A percentile compares a stretch with the other conserved stretches of the same genome.
Conservation (phyloP, 495 filamentous ascomycete genomes). For the Penicillium canescens region DNA sequence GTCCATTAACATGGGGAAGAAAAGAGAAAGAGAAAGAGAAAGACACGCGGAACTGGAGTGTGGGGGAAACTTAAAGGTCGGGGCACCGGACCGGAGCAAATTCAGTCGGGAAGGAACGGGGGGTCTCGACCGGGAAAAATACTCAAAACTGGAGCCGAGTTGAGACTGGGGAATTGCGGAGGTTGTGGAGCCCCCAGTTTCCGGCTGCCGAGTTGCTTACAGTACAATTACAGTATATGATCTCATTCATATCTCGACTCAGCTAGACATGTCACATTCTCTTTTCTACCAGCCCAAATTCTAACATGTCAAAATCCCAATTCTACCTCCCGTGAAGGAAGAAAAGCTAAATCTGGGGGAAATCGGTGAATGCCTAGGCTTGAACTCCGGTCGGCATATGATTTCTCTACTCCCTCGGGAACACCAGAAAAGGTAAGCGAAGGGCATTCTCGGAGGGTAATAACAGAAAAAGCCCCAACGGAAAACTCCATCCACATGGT, state of each 20-base stretch:
- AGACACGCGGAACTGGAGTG: conserved; percentile 34
- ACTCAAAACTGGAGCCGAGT: conserved; percentile 17
- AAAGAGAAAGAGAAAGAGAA: conserved; percentile 3
- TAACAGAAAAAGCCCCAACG: background rate
- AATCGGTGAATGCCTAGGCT: conserved; percentile 7
- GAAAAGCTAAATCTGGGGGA: conserved; percentile 3
- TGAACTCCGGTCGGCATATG: conserved; percentile 27
- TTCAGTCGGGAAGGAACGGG: conserved; percentile 27
- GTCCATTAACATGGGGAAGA: background rate
- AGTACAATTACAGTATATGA: background rate
- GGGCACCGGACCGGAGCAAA: conserved; percentile 37
- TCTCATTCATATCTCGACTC: too few species aligned
- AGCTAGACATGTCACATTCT: background rate
- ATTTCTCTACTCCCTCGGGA: conserved; percentile 21
- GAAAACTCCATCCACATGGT: conserved; percentile 4
- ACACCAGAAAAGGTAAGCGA: conserved; percentile 25
- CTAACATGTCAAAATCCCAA: conserved; percentile 15
- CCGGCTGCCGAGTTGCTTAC: conserved; percentile 11
- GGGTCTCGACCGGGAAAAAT: conserved; percentile 15
- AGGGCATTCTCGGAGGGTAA: conserved; percentile 17
- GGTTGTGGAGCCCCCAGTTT: conserved; percentile 25
- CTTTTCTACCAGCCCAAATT: conserved; percentile 5
- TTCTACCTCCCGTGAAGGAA: background rate
- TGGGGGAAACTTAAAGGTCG: conserved; percentile 40
- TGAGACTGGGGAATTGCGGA: conserved; percentile 30